These are phyloP conservation scores for Nemania sp. DNA, from an alignment of 2,329 filamentous ascomycete genomes.

Conservation along the genomic window DNA sequence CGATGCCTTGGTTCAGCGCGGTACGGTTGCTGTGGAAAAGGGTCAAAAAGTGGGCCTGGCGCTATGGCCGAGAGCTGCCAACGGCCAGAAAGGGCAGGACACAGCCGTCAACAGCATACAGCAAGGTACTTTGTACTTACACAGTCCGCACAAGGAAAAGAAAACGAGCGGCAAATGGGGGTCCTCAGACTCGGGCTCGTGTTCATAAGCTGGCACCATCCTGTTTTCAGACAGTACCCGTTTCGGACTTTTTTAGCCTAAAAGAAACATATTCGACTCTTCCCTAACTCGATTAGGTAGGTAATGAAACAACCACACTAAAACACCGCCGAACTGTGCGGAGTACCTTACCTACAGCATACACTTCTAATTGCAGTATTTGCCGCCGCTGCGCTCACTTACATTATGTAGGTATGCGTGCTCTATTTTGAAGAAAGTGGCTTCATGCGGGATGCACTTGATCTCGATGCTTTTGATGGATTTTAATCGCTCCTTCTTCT, in stretches of 20 bases:
- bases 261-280: neutral
- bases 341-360: too few relatives aligned
- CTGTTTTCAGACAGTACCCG: constrained; percentile 22
- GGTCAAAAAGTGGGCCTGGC: constrained; percentile 22
- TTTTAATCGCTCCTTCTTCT: neutral
- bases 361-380: too few relatives aligned
- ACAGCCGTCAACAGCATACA: too few relatives aligned
- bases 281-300: constrained; percentile 7
- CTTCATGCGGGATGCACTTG: too few relatives aligned
- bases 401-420: too few relatives aligned
- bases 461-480: too few relatives aligned
- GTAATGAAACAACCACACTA: neutral
- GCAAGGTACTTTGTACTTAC: too few relatives aligned
- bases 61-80: neutral
- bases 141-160: neutral
- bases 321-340: too few relatives aligned
- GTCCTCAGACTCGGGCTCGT: constrained; percentile 22
- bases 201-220: constrained; percentile 22
- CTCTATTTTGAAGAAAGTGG: too few relatives aligned
- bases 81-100: constrained; percentile 10
- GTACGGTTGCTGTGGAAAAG: constrained; percentile 32
- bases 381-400: too few relatives aligned
- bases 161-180: too few relatives aligned
- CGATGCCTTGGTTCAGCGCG: neutral
- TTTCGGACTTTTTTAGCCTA: constrained; percentile 25